Percentiles rank a stretch among this genome's conserved stretches.
phyloP scores from a whole-genome alignment of 208 protist genomes.

The Jaenimonas drosophilae region DNA sequence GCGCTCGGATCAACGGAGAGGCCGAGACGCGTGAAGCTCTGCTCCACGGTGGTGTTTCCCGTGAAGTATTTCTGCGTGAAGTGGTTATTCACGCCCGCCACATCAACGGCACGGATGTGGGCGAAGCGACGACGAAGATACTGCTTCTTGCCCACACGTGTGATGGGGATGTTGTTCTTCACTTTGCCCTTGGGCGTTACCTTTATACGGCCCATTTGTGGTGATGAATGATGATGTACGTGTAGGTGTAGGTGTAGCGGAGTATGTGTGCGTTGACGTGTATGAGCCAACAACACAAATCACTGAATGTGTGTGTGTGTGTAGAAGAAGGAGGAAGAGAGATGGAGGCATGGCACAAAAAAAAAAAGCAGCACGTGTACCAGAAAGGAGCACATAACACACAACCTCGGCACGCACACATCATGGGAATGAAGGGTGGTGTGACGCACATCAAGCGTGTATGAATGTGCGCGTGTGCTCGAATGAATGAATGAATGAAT shows the following conservation, averaged over 20 bases:
- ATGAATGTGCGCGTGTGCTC: too few species aligned
- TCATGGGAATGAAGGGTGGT: too few species aligned
- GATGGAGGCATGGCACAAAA: not conserved
- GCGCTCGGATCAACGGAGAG: slow-evolving; percentile 56
- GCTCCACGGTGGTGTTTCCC: slow-evolving; percentile 39
- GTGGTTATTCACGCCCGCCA: slow-evolving; percentile 61
- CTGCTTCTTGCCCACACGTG: slow-evolving; percentile 71
- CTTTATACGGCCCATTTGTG: slow-evolving; percentile 49
- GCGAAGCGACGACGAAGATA: slow-evolving; percentile 80
- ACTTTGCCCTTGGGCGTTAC: slow-evolving; percentile 77
- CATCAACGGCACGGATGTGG: slow-evolving; percentile 55
- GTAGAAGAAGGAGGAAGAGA: not conserved
- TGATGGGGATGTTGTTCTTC: slow-evolving; percentile 84
- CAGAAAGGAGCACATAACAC: not conserved
- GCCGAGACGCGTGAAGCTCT: slow-evolving; percentile 70
- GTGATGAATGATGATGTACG: not conserved
- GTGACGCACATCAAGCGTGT: too few species aligned
- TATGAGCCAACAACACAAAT: slow-evolving; percentile 3
- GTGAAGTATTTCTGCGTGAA: slow-evolving; percentile 81
- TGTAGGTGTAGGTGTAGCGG: not conserved
- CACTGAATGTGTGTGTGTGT: not conserved
- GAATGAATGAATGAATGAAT: too few species aligned
- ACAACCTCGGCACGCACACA: not conserved
- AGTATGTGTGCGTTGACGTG: not conserved
- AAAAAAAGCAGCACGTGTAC: too few species aligned